A percentile compares a stretch with the other conserved stretches of the same genome.
These are phyloP conservation scores for Sarcomyxa edulis DNA, from an alignment of 768 basidiomycete species.

Conservation along the genomic window DNA sequence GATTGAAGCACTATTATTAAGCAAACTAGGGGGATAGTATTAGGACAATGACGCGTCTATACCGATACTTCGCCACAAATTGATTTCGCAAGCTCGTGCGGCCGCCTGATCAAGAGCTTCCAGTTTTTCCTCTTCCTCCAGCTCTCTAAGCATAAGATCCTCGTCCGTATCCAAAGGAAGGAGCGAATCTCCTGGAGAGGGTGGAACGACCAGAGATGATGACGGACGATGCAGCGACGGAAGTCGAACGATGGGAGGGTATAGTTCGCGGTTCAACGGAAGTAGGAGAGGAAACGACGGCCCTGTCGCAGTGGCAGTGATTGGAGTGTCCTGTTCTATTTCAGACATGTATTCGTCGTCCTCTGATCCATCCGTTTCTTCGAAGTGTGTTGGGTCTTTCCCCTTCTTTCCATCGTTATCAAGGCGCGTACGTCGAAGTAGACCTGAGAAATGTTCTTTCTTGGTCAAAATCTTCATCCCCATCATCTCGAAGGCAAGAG, in stretches of 20 bases:
- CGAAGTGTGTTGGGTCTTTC: conserved; percentile 4
- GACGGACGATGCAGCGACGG: conserved; percentile 6
- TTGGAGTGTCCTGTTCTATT: conserved; percentile 7
- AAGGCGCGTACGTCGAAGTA: conserved; percentile 7
- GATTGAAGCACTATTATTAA: too few relatives aligned
- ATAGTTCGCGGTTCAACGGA: conserved; percentile 17
- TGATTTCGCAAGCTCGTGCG: too few relatives aligned
- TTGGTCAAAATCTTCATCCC: conserved; percentile 28
- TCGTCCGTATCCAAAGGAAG: conserved; percentile 25
- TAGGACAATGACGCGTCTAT: too few relatives aligned
- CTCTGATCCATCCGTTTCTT: background rate
- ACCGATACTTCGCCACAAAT: too few relatives aligned
- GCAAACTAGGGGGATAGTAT: too few relatives aligned
- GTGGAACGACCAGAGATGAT: background rate
- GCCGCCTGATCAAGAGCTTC: too few relatives aligned
- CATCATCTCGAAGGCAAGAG: conserved; percentile 44
- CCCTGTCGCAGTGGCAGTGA: conserved; percentile 5
- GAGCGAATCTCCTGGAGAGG: background rate
- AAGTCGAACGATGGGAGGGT: conserved; percentile 16
- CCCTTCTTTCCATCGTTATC: conserved; percentile 13
- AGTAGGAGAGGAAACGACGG: conserved; percentile 11
- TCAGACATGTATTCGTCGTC: background rate
- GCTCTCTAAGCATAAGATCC: conserved; percentile 28
- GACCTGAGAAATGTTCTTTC: conserved; percentile 28
- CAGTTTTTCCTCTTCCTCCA: conserved; percentile 36